These are phyloP conservation scores for Fusarium beomiforme DNA, from an alignment of 2,329 filamentous ascomycete genomes.

Conservation along the genomic window DNA sequence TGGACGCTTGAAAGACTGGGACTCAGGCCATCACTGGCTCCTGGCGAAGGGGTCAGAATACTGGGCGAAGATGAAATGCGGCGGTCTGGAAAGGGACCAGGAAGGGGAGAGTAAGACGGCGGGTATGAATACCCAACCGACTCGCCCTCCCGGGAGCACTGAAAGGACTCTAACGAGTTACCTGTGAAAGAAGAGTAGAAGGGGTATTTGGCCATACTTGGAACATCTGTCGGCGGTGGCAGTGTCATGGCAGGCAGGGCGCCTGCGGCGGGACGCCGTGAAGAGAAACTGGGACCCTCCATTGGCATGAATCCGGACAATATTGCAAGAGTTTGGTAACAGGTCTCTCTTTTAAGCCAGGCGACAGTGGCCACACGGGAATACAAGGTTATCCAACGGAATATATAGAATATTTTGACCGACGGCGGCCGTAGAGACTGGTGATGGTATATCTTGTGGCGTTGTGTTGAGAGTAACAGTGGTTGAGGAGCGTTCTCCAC, in stretches of 20 bases:
- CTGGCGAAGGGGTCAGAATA: constrained; percentile 53
- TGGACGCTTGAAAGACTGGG: constrained; percentile 70
- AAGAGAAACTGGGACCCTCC: constrained; percentile 47
- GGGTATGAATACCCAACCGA: constrained; percentile 37
- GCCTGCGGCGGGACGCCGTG: constrained; percentile 48
- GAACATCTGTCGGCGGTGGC: constrained; percentile 50
- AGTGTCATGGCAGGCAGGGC: constrained; percentile 49
- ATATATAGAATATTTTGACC: background rate
- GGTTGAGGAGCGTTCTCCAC: background rate
- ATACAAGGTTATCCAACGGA: background rate
- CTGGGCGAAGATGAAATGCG: constrained; percentile 45
- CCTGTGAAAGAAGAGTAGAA: constrained; percentile 33
- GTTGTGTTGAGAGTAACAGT: background rate
- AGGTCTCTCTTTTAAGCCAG: background rate
- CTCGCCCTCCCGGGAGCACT: constrained; percentile 38
- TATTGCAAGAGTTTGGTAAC: background rate
- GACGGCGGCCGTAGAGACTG: no score
- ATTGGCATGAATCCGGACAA: constrained; percentile 31
- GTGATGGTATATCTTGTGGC: background rate
- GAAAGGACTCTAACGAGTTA: constrained; percentile 36
- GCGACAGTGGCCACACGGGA: background rate
- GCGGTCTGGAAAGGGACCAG: constrained; percentile 42
- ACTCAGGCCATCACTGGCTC: constrained; percentile 69
- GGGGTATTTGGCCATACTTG: constrained; percentile 48
- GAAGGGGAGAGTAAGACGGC: constrained; percentile 39